Evolutionary conservation across 2,329 filamentous ascomycete genomes (phyloP).

Genomic region (Sphaerulina populicola): DNA sequence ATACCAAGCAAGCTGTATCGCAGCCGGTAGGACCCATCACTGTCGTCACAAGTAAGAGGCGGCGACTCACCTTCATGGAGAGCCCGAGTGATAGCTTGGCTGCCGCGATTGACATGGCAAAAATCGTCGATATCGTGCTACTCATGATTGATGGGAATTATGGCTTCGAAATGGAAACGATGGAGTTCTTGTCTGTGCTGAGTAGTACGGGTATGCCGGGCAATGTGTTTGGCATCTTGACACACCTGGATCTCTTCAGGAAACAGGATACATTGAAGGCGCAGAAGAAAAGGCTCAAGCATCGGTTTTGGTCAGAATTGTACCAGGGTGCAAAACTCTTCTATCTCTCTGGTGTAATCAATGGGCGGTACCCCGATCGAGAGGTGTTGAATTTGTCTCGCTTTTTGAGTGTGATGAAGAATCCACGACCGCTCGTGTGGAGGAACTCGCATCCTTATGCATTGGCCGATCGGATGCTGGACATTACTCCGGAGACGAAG

Average conservation of each 20-base stretch:
- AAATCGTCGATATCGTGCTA: constrained; percentile 93
- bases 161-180: constrained; percentile 99
- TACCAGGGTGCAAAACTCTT: constrained; percentile 97
- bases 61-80: constrained; percentile 90
- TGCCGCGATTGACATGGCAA: constrained; percentile 93
- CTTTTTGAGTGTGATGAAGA: constrained; percentile 98
- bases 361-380: constrained; percentile 90
- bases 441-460: constrained; percentile 93
- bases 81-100: constrained; percentile 89
- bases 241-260: constrained; percentile 88
- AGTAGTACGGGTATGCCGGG: constrained; percentile 95
- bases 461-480: constrained; percentile 85
- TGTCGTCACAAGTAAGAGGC: constrained; percentile 90
- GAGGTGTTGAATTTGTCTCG: constrained; percentile 93
- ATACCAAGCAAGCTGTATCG: constrained; percentile 89
- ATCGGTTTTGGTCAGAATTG: constrained; percentile 90
- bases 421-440: constrained; percentile 91
- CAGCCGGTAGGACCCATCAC: constrained; percentile 88
- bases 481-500: constrained; percentile 85
- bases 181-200: constrained; percentile 95
- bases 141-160: constrained; percentile 99
- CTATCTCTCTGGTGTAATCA: constrained; percentile 92
- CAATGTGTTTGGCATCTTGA: constrained; percentile 94
- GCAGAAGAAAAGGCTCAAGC: constrained; percentile 93
- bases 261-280: constrained; percentile 87